These are phyloP conservation scores for Lanmaoa pseudosensibilis DNA, from an alignment of 768 basidiomycete genomes.

Conservation along the genomic window DNA sequence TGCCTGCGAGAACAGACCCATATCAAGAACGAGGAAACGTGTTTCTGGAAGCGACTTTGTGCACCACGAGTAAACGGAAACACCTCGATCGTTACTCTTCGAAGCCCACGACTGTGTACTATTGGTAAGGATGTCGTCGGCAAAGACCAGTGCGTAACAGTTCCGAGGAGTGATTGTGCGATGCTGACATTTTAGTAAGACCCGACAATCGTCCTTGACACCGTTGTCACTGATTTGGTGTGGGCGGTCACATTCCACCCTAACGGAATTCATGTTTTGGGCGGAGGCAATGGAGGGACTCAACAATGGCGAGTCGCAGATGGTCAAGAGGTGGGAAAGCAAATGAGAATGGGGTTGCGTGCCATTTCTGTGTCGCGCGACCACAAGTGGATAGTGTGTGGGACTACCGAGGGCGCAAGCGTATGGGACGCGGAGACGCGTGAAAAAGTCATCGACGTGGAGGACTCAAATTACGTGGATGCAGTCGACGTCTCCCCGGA, in stretches of 20 bases:
- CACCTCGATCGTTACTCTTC: too few species aligned
- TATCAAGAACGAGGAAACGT: not conserved
- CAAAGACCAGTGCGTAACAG: not conserved
- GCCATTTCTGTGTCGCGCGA: not conserved
- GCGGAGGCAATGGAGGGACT: not conserved
- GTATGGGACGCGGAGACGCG: not conserved
- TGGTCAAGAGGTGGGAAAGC: not conserved
- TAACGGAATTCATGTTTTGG: not conserved
- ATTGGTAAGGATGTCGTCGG: not conserved
- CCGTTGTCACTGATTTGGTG: not conserved
- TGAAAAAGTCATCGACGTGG: not conserved
- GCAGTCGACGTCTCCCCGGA: not conserved
- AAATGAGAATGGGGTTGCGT: not conserved
- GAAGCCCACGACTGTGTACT: not conserved
- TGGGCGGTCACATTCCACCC: not conserved
- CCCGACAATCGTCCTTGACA: not conserved
- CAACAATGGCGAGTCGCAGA: not conserved
- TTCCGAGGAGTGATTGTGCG: not conserved
- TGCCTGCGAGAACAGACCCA: too few species aligned
- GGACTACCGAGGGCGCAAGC: not conserved
- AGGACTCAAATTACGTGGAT: accelerated
- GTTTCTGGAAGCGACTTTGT: not conserved
- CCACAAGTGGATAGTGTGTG: not conserved
- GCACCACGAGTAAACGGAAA: not conserved
- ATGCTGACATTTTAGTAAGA: not conserved